Evolutionary conservation across 495 filamentous ascomycete species (phyloP).

Genomic region (Aspergillus indologenus): DNA sequence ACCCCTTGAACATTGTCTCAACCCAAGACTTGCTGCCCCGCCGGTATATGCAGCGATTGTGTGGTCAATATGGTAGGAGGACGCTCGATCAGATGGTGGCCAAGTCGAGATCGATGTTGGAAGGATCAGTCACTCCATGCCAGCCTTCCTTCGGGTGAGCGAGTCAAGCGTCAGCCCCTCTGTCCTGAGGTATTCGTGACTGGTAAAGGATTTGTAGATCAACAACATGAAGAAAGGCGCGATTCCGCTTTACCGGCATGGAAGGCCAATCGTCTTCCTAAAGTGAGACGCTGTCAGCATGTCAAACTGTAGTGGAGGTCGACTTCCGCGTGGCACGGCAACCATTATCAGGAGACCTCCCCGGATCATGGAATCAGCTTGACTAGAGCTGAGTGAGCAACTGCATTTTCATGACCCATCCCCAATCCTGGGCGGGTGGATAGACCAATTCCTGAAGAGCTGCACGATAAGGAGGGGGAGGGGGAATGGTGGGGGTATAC

Average conservation of each 20-base stretch:
- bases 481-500: too few species aligned
- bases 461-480: neutral
- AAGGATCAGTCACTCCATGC: neutral
- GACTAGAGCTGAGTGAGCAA: neutral
- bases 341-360: too few species aligned
- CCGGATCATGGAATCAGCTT: neutral
- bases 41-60: neutral
- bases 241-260: neutral
- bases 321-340: too few species aligned
- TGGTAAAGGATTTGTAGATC: neutral
- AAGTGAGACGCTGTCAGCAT: neutral
- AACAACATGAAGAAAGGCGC: neutral
- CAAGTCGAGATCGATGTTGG: too few species aligned
- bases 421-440: neutral
- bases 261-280: neutral
- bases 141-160: neutral
- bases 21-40: neutral
- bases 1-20: neutral
- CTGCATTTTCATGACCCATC: neutral
- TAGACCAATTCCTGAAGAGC: neutral
- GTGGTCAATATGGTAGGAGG: neutral
- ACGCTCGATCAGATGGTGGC: neutral
- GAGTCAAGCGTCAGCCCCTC: neutral
- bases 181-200: neutral
- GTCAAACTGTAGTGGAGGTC: too few species aligned